These are phyloP conservation scores for Truncatella angustata DNA, from an alignment of 2,329 filamentous ascomycete genomes.

Conservation along the genomic window DNA sequence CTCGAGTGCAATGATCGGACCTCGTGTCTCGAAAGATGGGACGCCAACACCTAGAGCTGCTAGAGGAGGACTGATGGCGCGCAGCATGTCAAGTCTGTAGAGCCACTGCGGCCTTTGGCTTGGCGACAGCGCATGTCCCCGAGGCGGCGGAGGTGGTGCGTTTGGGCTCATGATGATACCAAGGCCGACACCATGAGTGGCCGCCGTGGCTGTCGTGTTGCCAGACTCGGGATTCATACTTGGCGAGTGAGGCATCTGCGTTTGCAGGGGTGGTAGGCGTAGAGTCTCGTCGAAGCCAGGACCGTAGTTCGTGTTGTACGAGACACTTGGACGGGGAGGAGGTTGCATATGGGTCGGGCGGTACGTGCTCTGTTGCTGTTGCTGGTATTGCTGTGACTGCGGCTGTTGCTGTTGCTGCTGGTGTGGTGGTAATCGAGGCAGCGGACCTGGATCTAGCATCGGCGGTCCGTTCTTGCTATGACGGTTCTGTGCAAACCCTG, in stretches of 20 bases:
- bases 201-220: slow-evolving; percentile 10
- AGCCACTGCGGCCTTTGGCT: slow-evolving; percentile 41
- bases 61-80: slow-evolving; percentile 71
- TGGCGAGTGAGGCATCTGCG: slow-evolving; percentile 30
- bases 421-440: slow-evolving; percentile 19
- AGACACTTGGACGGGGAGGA: slow-evolving; percentile 40
- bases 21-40: slow-evolving; percentile 50
- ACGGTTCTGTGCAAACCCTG: slow-evolving; percentile 30
- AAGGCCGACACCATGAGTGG: slow-evolving; percentile 14
- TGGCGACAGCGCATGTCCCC: slow-evolving; percentile 6
- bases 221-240: slow-evolving; percentile 17
- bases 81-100: slow-evolving; percentile 74
- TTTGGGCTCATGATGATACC: slow-evolving; percentile 18
- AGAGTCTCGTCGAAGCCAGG: slow-evolving; percentile 52
- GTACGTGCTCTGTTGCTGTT: slow-evolving; percentile 13
- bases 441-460: slow-evolving; percentile 21
- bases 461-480: too few relatives aligned
- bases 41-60: slow-evolving; percentile 33
- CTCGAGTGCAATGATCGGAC: slow-evolving; percentile 80
- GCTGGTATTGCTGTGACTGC: slow-evolving; percentile 12
- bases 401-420: too few relatives aligned
- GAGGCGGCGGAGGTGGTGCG: slow-evolving; percentile 11
- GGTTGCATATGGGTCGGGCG: slow-evolving; percentile 28
- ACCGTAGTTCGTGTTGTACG: slow-evolving; percentile 19
- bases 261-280: slow-evolving; percentile 53